Base-by-base conservation (phyloP, 371 early-diverging fungal species). In the Mortierella sp. region DNA sequence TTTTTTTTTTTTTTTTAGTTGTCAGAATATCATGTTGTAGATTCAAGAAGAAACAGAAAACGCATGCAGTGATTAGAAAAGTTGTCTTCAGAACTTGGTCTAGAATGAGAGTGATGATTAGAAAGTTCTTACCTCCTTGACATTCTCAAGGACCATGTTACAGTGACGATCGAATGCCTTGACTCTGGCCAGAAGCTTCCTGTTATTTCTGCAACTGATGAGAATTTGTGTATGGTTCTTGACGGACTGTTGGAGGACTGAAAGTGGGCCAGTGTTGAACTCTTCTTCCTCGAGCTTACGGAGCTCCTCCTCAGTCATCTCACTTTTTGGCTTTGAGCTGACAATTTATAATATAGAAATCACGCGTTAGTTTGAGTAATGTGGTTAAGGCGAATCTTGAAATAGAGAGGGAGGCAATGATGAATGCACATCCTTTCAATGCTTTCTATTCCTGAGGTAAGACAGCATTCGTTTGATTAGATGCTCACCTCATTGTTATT, bases 161-260 rank as follows among this genome's bases (percentile, higher is more conserved):
- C 96, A 98, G 84, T 98, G 99, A 50, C 99, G 93, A 88, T 98
- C 99, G 81, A 99, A 99, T 55, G 99, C 99, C 88, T 99, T 99
- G 64, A 99, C 97, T 72, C 98, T 92, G 32, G 97, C 99, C 28
- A 99, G 87, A 67, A 99, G 89, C 86, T 98, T 98, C 84, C 96
- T 92, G 88, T 98, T 98, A 88, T 99, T 99, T 84, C 99, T 91
- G 84, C 95, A 96, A 81, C 92, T 96, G 84, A 99, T 94, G 73
- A 99, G 91, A 57, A 99, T 92, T 88, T 98, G 98, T 58, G 95
- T 95, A 89, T 96, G 95, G 89, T 96, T 97, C 86, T 94, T 96
- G 66, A 98, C 98, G 4, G 98, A 96, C 87, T 93, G 94, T 50
- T 96, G 96, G 58, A 99, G 88, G 21, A 99, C 94, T 7, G 98